Conservation (phyloP, 140 eudicot genomes). For the Cichorium intybus region DNA sequence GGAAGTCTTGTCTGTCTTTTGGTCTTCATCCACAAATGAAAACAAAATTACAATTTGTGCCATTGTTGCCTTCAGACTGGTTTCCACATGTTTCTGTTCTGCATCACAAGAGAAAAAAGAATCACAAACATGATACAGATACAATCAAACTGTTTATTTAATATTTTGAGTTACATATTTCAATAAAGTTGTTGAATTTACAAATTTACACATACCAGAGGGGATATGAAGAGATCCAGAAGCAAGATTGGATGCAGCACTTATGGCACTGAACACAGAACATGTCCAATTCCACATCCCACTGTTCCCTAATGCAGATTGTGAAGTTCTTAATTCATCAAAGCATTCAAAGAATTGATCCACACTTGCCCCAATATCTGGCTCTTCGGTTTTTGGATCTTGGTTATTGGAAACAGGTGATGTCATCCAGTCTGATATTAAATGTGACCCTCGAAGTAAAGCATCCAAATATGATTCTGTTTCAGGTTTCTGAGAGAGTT, state of each 20-base stretch:
- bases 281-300: slow-evolving; percentile 99
- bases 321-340: slow-evolving; percentile 88
- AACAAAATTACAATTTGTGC: slow-evolving; percentile 52
- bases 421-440: slow-evolving; percentile 94
- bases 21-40: slow-evolving; percentile 75
- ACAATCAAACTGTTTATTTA: background rate
- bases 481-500: slow-evolving; percentile 28
- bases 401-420: slow-evolving; percentile 43
- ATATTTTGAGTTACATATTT: background rate
- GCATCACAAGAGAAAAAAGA: slow-evolving; percentile 23
- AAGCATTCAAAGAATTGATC: slow-evolving; percentile 95
- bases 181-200: background rate
- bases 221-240: slow-evolving; percentile 85
- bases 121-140: background rate
- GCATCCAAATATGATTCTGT: slow-evolving; percentile 35
- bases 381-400: slow-evolving; percentile 48
- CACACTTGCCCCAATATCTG: slow-evolving; percentile 88
- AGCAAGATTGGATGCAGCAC: slow-evolving; percentile 94
- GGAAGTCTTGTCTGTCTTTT: slow-evolving; percentile 23
- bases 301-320: slow-evolving; percentile 86
- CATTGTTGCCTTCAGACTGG: slow-evolving; percentile 67
- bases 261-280: slow-evolving; percentile 90
- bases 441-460: slow-evolving; percentile 67
- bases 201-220: slow-evolving; percentile 47
- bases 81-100: slow-evolving; percentile 90